Evolutionary conservation across 306 rosid species (phyloP).

Genomic region (Bauhinia variegata): DNA sequence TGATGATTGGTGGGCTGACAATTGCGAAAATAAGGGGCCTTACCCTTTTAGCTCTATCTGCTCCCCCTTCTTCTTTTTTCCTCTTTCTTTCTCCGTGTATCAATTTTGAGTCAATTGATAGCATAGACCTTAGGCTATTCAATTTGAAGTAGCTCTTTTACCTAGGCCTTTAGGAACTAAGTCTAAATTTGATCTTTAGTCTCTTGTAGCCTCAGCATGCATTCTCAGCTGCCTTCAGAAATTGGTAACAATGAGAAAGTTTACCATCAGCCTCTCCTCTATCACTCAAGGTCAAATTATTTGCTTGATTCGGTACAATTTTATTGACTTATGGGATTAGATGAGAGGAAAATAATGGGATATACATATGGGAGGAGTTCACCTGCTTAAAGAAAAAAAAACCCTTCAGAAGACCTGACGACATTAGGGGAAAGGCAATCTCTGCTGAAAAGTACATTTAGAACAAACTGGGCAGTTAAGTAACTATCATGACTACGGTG

Average conservation of each 20-base stretch:
- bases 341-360: too few relatives aligned
- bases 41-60: not conserved
- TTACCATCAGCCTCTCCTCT: too few relatives aligned
- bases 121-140: conserved; percentile 22
- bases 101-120: conserved; percentile 4
- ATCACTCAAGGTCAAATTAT: too few relatives aligned
- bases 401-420: too few relatives aligned
- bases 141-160: conserved; percentile 20
- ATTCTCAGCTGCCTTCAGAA: conserved; percentile 1
- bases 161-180: not conserved
- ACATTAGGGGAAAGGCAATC: too few relatives aligned
- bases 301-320: too few relatives aligned
- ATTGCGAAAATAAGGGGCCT: not conserved
- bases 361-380: too few relatives aligned
- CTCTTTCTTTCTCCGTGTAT: not conserved
- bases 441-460: too few relatives aligned
- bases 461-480: too few relatives aligned
- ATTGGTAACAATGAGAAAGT: not conserved
- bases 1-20: not conserved
- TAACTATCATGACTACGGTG: too few relatives aligned
- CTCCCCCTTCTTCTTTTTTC: not conserved
- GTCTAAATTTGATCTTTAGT: conserved; percentile 30
- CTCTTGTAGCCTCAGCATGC: not conserved
- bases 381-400: too few relatives aligned
- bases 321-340: too few relatives aligned